Evolutionary conservation across 345 rosid species (phyloP).

Genomic region (Salix udensis): DNA sequence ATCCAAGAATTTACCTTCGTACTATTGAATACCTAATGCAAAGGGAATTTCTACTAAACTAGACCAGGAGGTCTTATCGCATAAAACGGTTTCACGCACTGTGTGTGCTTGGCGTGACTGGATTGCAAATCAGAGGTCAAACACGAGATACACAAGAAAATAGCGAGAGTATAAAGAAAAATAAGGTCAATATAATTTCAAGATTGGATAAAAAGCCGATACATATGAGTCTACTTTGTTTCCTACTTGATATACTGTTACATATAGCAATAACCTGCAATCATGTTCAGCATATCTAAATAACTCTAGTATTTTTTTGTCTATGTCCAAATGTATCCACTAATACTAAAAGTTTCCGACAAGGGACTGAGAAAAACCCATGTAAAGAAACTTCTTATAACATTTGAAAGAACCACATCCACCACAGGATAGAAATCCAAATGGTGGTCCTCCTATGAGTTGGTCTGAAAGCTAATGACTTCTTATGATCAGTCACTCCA

Average conservation of each 20-base stretch:
- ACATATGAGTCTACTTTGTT: slow-evolving; percentile 5
- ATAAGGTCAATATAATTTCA: neutral
- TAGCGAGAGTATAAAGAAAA: neutral
- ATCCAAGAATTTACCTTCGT: neutral
- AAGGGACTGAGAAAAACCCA: slow-evolving; percentile 34
- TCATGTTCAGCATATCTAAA: slow-evolving; percentile 19
- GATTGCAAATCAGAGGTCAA: neutral
- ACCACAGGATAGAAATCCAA: slow-evolving; percentile 37
- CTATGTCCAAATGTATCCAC: slow-evolving; percentile 6
- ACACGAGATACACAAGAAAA: neutral
- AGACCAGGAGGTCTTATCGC: neutral
- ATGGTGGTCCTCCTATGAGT: slow-evolving; percentile 25
- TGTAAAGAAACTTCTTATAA: slow-evolving; percentile 24
- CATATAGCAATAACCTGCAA: slow-evolving; percentile 11
- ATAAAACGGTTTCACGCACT: too few species aligned
- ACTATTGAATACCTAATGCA: neutral
- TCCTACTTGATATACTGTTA: slow-evolving; percentile 9
- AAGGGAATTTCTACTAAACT: neutral
- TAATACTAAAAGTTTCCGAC: slow-evolving; percentile 19
- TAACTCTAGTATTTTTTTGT: slow-evolving; percentile 21
- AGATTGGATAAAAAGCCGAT: slow-evolving; percentile 5
- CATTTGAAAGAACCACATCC: slow-evolving; percentile 34
- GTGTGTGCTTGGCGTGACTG: neutral
- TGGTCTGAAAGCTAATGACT: slow-evolving; percentile 33
- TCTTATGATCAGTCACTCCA: slow-evolving; percentile 56